A percentile compares a stretch with the other conserved stretches of the same genome.
These are phyloP conservation scores for Domatiomyces catenatus DNA, from an alignment of 2,329 filamentous ascomycete species.

Conservation along the genomic window DNA sequence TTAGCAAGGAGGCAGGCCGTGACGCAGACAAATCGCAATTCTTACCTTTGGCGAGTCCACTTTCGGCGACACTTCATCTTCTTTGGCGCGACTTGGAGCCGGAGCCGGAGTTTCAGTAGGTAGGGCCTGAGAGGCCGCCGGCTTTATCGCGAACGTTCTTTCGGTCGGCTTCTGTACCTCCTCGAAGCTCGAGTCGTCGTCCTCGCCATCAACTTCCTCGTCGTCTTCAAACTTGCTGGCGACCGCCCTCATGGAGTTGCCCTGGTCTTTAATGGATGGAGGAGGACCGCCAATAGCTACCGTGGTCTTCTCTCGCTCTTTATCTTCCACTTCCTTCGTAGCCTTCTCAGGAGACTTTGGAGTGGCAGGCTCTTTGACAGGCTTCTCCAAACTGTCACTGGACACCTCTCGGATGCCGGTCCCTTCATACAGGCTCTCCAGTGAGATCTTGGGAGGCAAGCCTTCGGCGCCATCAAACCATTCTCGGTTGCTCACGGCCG, in stretches of 20 bases:
- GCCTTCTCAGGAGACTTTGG: conserved; percentile 29
- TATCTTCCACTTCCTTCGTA: conserved; percentile 30
- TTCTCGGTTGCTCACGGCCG: conserved; percentile 63
- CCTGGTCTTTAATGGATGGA: conserved; percentile 67
- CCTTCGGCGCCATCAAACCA: conserved; percentile 78
- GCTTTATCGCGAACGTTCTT: conserved; percentile 10
- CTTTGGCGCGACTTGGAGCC: conserved; percentile 6
- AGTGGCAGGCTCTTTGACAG: conserved; percentile 23
- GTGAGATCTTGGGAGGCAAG: conserved; percentile 77
- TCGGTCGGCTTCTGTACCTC: conserved; percentile 64
- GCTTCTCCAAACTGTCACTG: conserved; percentile 34
- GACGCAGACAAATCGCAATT: background rate
- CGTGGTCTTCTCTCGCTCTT: conserved; percentile 21
- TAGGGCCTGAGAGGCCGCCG: conserved; percentile 5
- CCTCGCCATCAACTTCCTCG: conserved; percentile 44
- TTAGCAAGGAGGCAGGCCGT: background rate
- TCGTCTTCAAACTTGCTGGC: conserved; percentile 75
- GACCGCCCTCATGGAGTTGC: conserved; percentile 69
- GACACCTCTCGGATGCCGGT: conserved; percentile 62
- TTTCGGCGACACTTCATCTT: conserved; percentile 1
- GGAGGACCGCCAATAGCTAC: conserved; percentile 36
- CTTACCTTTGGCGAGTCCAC: background rate
- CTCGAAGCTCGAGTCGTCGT: conserved; percentile 69
- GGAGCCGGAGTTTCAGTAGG: conserved; percentile 6
- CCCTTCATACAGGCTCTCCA: conserved; percentile 83